phyloP scores from a whole-genome alignment of 495 filamentous ascomycete species.

The Jackrogersella minutella region DNA sequence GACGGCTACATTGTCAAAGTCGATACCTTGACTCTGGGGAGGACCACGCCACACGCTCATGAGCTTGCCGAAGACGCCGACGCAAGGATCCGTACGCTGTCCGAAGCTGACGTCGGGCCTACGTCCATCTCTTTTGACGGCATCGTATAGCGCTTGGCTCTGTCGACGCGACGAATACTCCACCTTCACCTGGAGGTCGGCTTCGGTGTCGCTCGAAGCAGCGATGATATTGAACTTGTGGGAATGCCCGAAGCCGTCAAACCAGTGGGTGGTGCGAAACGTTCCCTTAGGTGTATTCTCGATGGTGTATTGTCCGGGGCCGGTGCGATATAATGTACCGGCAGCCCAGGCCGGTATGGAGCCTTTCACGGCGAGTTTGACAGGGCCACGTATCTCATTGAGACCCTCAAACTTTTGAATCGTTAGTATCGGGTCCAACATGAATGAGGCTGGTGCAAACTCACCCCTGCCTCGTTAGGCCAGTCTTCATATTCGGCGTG shows the following conservation, averaged over 20 bases:
- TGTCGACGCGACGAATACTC: constrained; percentile 77
- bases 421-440: constrained; percentile 1
- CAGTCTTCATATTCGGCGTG: constrained; percentile 50
- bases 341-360: constrained; percentile 55
- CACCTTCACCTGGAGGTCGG: constrained; percentile 51
- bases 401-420: constrained; percentile 54
- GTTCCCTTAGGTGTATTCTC: constrained; percentile 63
- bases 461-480: constrained; percentile 58
- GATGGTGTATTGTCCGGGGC: constrained; percentile 68
- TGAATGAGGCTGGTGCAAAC: background rate
- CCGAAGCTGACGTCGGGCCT: constrained; percentile 63
- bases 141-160: constrained; percentile 62
- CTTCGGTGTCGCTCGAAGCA: constrained; percentile 34
- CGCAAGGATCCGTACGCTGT: constrained; percentile 71
- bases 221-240: constrained; percentile 73
- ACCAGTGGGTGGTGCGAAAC: constrained; percentile 73
- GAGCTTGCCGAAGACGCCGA: constrained; percentile 71
- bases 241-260: constrained; percentile 78
- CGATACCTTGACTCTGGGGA: constrained; percentile 32
- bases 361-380: constrained; percentile 50
- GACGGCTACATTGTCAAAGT: constrained; percentile 64
- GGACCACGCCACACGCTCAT: constrained; percentile 59
- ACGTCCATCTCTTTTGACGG: constrained; percentile 62
- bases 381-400: constrained; percentile 54
- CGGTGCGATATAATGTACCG: constrained; percentile 76